phyloP scores from a whole-genome alignment of 371 early-diverging fungal genomes.

The Apophysomyces trapeziformis region DNA sequence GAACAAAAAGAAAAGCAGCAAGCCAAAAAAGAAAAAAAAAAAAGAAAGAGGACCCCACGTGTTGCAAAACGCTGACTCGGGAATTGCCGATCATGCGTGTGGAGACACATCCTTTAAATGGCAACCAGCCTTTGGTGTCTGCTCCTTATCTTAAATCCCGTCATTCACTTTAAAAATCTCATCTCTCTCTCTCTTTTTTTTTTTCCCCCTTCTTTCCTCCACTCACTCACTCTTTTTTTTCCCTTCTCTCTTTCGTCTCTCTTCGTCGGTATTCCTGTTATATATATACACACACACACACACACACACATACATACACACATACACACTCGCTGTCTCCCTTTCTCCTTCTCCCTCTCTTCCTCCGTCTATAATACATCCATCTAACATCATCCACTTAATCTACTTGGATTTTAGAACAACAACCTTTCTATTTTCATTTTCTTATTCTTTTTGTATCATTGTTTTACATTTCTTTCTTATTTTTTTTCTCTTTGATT shows the following conservation, averaged over 20 bases:
- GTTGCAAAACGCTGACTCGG: background rate
- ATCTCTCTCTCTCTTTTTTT: background rate
- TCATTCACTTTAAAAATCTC: background rate
- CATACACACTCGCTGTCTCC: too few species aligned
- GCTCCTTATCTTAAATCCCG: background rate
- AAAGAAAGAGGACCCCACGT: background rate
- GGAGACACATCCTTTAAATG: conserved; percentile 2
- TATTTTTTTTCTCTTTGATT: background rate
- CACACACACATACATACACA: too few species aligned
- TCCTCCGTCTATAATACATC: too few species aligned
- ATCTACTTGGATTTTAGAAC: too few species aligned
- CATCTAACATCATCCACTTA: too few species aligned
- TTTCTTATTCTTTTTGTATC: background rate
- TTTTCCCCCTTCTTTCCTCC: background rate
- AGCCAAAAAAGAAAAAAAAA: too few species aligned
- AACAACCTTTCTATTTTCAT: background rate
- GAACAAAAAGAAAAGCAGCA: background rate
- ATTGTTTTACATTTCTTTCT: background rate
- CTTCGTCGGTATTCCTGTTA: background rate
- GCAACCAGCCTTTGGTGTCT: background rate
- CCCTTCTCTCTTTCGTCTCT: background rate
- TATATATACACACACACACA: too few species aligned
- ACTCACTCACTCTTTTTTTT: conserved; percentile 1
- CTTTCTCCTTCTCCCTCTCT: too few species aligned
- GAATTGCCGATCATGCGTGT: conserved; percentile 7